These are phyloP conservation scores for Cornus kousa DNA, from an alignment of 148 eudicot species.

Conservation along the genomic window DNA sequence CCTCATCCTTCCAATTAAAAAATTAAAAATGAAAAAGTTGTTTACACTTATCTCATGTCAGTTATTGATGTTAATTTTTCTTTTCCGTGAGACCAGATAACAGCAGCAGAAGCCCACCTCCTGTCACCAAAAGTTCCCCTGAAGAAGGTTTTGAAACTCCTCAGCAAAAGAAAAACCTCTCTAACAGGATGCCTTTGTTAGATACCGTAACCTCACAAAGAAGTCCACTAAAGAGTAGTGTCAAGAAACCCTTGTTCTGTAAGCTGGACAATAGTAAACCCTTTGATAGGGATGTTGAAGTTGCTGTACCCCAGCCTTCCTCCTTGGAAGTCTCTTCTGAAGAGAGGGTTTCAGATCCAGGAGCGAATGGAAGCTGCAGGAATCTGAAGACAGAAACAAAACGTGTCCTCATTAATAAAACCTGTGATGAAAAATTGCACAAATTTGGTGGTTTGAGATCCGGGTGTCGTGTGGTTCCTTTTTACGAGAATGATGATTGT, in stretches of 20 bases:
- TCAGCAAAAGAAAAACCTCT: slow-evolving; percentile 39
- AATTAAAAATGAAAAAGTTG: background rate
- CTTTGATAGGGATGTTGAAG: slow-evolving; percentile 32
- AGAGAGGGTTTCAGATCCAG: slow-evolving; percentile 16
- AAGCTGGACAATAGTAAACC: slow-evolving; percentile 30
- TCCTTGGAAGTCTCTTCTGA: slow-evolving; percentile 19
- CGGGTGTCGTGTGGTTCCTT: slow-evolving; percentile 60
- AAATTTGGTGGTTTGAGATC: slow-evolving; percentile 27
- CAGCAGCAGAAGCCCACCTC: slow-evolving; percentile 37
- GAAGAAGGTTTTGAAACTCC: slow-evolving; percentile 37
- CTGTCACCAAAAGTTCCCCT: slow-evolving; percentile 31
- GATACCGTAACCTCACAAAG: slow-evolving; percentile 22
- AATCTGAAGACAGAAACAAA: slow-evolving; percentile 26
- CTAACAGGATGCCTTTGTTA: slow-evolving; percentile 36
- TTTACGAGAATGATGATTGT: slow-evolving; percentile 30
- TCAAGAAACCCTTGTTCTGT: slow-evolving; percentile 27
- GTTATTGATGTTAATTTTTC: background rate
- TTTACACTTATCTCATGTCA: background rate
- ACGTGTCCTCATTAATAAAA: slow-evolving; percentile 23
- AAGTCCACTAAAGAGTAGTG: slow-evolving; percentile 23
- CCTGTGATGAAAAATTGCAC: slow-evolving; percentile 33
- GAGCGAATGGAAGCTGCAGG: slow-evolving; percentile 11
- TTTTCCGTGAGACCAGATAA: slow-evolving; percentile 40
- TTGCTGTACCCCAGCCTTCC: slow-evolving; percentile 30
- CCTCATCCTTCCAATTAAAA: background rate